phyloP scores from a whole-genome alignment of 345 rosid genomes.

The Barbarea vulgaris region DNA sequence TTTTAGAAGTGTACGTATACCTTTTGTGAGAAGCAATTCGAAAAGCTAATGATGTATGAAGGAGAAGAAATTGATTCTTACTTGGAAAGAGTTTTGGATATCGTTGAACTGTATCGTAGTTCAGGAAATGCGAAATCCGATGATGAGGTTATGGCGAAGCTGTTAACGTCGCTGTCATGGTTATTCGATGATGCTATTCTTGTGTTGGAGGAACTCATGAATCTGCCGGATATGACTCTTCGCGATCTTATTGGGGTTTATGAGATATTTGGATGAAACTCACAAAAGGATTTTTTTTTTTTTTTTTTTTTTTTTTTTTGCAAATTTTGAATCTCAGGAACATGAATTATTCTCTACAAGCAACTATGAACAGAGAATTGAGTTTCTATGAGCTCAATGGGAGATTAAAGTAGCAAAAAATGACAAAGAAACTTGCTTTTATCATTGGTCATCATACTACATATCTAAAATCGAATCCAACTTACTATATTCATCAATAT shows the following conservation, averaged over 20 bases:
- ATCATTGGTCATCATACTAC: background rate
- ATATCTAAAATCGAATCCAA: conserved; percentile 17
- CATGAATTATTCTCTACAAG: background rate
- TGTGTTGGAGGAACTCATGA: background rate
- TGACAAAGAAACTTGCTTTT: background rate
- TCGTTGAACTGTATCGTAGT: background rate
- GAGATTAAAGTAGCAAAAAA: conserved; percentile 6
- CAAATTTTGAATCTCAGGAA: background rate
- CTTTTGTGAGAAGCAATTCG: conserved; percentile 29
- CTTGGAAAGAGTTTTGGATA: background rate
- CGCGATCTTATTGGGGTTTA: background rate
- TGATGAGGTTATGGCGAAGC: background rate
- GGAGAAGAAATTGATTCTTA: background rate
- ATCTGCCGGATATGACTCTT: background rate
- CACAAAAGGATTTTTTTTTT: background rate
- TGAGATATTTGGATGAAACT: background rate
- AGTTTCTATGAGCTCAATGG: background rate
- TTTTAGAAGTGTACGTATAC: no score
- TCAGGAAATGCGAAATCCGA: background rate
- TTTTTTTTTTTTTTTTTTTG: background rate
- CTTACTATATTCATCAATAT: background rate
- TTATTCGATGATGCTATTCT: background rate
- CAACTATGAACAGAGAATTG: background rate
- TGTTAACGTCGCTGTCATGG: background rate
- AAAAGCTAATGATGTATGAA: conserved; percentile 8